Percentiles rank a stretch among this genome's conserved stretches.
Evolutionary conservation across 2,329 filamentous ascomycete species (phyloP).

Genomic region (Cladobotryum mycophilum): DNA sequence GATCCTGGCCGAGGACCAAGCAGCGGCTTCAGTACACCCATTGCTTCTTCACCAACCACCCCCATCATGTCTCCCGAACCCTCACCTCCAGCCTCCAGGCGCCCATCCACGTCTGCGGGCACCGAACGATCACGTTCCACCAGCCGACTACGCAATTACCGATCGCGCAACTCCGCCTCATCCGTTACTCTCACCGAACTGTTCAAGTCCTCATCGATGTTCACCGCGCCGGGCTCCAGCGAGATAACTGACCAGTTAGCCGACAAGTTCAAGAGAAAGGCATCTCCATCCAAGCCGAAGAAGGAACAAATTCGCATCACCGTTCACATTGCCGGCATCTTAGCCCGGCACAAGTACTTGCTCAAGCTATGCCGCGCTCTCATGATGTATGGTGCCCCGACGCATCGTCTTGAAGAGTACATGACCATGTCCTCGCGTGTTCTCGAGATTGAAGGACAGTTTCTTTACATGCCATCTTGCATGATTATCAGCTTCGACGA

Average conservation of each 20-base stretch:
- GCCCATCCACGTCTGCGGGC: slow-evolving; percentile 31
- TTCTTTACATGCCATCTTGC: slow-evolving; percentile 82
- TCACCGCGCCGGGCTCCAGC: slow-evolving; percentile 42
- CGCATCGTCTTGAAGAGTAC: slow-evolving; percentile 86
- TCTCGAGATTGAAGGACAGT: slow-evolving; percentile 82
- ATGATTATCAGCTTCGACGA: slow-evolving; percentile 95
- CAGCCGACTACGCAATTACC: slow-evolving; percentile 35
- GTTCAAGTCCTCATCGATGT: slow-evolving; percentile 48
- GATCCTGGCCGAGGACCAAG: slow-evolving; percentile 23
- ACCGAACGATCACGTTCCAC: slow-evolving; percentile 27
- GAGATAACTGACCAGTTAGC: slow-evolving; percentile 38
- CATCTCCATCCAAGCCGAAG: slow-evolving; percentile 28
- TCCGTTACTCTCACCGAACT: slow-evolving; percentile 44
- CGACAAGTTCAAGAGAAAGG: slow-evolving; percentile 38
- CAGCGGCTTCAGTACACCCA: slow-evolving; percentile 37
- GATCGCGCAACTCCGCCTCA: slow-evolving; percentile 36
- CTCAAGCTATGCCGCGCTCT: slow-evolving; percentile 77
- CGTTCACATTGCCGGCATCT: slow-evolving; percentile 58
- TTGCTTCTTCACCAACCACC: slow-evolving; percentile 25
- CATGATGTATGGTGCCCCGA: slow-evolving; percentile 87
- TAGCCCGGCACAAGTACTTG: slow-evolving; percentile 76
- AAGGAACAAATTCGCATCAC: slow-evolving; percentile 42
- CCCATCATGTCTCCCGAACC: slow-evolving; percentile 36
- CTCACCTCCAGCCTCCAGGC: slow-evolving; percentile 36
- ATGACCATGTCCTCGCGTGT: slow-evolving; percentile 86